Evolutionary conservation across 768 basidiomycete genomes (phyloP), one percentile per base, ranked within the genome.

Genomic region (Lentinula lateritia): DNA sequence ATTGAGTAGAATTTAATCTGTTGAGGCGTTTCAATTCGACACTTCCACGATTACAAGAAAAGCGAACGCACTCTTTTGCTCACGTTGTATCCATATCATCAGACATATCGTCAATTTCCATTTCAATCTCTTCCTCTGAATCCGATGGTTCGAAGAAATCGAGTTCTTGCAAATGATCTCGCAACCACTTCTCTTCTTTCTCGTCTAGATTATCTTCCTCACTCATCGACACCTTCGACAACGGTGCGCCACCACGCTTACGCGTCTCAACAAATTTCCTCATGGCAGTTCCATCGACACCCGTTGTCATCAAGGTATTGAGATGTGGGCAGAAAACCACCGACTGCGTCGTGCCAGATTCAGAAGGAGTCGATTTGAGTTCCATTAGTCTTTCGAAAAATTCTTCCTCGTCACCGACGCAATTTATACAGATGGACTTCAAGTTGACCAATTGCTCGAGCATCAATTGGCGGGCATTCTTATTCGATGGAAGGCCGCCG

Each of bases 61-160:
- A 3, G 6, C 13, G 38, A 45, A 45, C n/a, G 43, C 15, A 45
- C 15, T 16, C 43, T 15, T 18, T 6, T 46, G 45, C 12, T 35
- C 52, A 52, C 10, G 15, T 18, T 23, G 10, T 13, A 41, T 55
- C 5, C 38, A 23, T 18, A 39, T 36, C 34, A 43, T 41, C 28
- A 7, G n/a, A 23, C 10, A 12, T 10, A 13, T 32, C 50, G n/a
- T 67, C 67, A n/a, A 65, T 63, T n/a, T 68, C 69, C 50, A 66
- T 67, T 2, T 69, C 68, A 18, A 75, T 75, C 38, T 80, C 80
- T 32, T 72, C 74, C 54, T 83, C 86, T 35, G 78, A 77, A 50
- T 78, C 77, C 50, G 84, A 85, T 38, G 83, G 78, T 61, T 84
- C 85, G 62, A 86, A 89, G 63, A 75, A 80, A 10, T 82, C 81